Evolutionary conservation across 805 yeast genomes (phyloP).

Genomic region (Torulaspora delbrueckii): DNA sequence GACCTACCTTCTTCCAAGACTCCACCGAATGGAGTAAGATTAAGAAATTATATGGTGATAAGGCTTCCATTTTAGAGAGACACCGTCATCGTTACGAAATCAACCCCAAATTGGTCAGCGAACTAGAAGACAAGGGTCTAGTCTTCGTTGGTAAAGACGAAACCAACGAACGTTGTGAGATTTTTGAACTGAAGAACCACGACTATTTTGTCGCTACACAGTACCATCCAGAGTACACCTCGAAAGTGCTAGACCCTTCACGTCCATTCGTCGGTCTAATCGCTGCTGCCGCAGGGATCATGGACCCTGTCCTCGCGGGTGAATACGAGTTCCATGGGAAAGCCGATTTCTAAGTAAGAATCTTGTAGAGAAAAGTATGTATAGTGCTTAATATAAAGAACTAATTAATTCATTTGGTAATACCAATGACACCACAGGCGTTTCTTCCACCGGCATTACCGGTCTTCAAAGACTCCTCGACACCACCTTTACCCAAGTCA

Average conservation of each 20-base stretch:
- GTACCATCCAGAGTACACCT: conserved; percentile 96
- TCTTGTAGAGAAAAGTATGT: conserved; percentile 1
- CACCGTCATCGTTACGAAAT: conserved; percentile 98
- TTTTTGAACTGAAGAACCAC: conserved; percentile 78
- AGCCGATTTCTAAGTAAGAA: conserved; percentile 29
- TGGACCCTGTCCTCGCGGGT: conserved; percentile 57
- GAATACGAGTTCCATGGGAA: conserved; percentile 23
- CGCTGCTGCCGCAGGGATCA: conserved; percentile 85
- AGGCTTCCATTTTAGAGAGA: conserved; percentile 73
- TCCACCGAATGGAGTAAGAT: conserved; percentile 64
- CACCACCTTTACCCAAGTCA: conserved; percentile 92
- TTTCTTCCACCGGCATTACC: conserved; percentile 98
- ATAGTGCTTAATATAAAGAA: conserved; percentile 1
- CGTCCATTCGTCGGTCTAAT: conserved; percentile 93
- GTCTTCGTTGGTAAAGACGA: conserved; percentile 93
- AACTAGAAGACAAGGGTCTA: conserved; percentile 74
- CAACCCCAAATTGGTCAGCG: conserved; percentile 72
- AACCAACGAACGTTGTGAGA: conserved; percentile 86
- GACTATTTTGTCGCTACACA: conserved; percentile 93
- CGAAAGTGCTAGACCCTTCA: conserved; percentile 95
- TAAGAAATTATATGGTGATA: conserved; percentile 72
- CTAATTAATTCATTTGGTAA: conserved; percentile 19
- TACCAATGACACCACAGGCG: conserved; percentile 97
- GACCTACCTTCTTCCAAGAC: conserved; percentile 76
- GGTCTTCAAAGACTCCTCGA: conserved; percentile 85